Conservation (phyloP, 1,284 basidiomycete genomes). For the Xerocomus amazonicus region DNA sequence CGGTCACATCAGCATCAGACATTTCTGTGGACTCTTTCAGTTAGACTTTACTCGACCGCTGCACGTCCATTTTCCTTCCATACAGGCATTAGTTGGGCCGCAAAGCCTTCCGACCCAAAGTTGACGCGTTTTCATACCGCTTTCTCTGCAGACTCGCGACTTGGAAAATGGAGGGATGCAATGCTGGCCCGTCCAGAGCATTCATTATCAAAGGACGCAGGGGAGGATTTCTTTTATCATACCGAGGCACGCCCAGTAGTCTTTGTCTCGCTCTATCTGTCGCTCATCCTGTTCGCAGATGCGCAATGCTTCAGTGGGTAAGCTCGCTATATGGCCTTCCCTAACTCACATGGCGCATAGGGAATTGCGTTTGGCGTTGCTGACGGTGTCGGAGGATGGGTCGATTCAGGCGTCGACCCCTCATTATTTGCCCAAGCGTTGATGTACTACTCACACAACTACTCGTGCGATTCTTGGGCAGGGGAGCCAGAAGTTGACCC, state of each 20-base stretch:
- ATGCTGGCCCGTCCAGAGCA: slow-evolving; percentile 49
- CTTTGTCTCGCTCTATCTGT: neutral
- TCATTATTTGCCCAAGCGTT: slow-evolving; percentile 67
- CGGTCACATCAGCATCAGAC: neutral
- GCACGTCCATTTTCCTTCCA: slow-evolving; percentile 63
- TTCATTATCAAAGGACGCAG: slow-evolving; percentile 48
- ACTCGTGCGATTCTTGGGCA: slow-evolving; percentile 67
- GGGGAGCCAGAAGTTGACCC: slow-evolving; percentile 62
- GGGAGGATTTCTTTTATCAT: slow-evolving; percentile 80
- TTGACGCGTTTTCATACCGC: slow-evolving; percentile 42
- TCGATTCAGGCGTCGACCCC: slow-evolving; percentile 78
- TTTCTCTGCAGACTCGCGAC: slow-evolving; percentile 59
- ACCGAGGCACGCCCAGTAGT: slow-evolving; percentile 53
- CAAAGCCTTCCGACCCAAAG: slow-evolving; percentile 57
- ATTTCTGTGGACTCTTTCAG: neutral
- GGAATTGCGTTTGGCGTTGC: slow-evolving; percentile 74
- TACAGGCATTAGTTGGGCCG: slow-evolving; percentile 75
- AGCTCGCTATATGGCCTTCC: slow-evolving; percentile 20
- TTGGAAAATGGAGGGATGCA: slow-evolving; percentile 71
- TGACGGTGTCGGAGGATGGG: slow-evolving; percentile 72
- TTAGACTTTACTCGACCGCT: slow-evolving; percentile 20
- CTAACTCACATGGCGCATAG: slow-evolving; percentile 35
- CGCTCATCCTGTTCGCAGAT: slow-evolving; percentile 44
- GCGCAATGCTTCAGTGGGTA: slow-evolving; percentile 72
- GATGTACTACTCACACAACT: slow-evolving; percentile 70